Percentiles rank a stretch among this genome's conserved stretches.
phyloP scores from a whole-genome alignment of 352 stramenopile genomes.

The Phytophthora crassamura region DNA sequence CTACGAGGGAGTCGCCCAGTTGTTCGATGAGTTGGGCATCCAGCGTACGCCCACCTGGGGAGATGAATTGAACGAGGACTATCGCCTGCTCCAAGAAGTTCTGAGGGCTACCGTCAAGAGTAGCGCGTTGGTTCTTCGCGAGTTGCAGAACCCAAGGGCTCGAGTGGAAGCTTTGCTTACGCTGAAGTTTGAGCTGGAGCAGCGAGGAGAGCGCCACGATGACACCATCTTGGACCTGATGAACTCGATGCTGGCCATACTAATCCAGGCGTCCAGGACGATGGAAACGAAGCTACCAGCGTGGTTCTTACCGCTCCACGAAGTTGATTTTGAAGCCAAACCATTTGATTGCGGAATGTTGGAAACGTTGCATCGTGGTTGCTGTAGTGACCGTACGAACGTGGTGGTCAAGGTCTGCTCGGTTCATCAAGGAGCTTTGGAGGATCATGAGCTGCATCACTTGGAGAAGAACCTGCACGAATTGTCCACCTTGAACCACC shows the following conservation, averaged over 20 bases:
- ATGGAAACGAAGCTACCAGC: conserved; percentile 1
- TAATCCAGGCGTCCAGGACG: conserved; percentile 6
- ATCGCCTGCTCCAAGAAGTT: background rate
- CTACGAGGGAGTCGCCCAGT: conserved; percentile 29
- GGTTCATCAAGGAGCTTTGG: background rate
- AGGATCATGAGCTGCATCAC: background rate
- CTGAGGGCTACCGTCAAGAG: background rate
- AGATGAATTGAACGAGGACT: conserved; percentile 20
- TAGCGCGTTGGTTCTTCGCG: conserved; percentile 2
- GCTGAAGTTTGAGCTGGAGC: conserved; percentile 25
- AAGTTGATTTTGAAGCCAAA: conserved; percentile 22
- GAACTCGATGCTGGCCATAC: conserved; percentile 4
- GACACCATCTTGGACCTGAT: conserved; percentile 13
- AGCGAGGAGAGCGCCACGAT: conserved; percentile 3
- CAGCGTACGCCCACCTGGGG: conserved; percentile 20
- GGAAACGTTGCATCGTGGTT: conserved; percentile 22
- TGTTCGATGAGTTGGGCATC: conserved; percentile 33
- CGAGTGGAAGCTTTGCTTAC: conserved; percentile 24
- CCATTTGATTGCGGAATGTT: conserved; percentile 26
- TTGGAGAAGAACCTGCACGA: conserved; percentile 22
- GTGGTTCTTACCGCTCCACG: conserved; percentile 29
- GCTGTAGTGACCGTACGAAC: conserved; percentile 10
- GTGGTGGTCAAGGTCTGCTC: conserved; percentile 40
- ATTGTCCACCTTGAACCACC: conserved; percentile 24
- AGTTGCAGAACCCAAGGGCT: conserved; percentile 9